phyloP scores from a whole-genome alignment of 2,329 filamentous ascomycete species.

The Aspergillus tamarii region DNA sequence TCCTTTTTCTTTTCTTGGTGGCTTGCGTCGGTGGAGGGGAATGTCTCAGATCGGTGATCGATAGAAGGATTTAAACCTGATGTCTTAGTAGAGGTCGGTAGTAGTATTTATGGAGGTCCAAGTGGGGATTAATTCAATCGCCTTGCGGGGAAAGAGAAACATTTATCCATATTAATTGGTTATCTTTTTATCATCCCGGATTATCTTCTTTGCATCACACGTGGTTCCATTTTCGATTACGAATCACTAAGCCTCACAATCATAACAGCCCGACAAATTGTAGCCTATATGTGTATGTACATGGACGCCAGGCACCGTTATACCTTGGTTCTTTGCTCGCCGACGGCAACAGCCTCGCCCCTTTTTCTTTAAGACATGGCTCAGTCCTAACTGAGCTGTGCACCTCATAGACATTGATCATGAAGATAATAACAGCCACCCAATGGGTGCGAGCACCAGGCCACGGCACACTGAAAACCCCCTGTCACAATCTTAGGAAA shows the following conservation, averaged over 20 bases:
- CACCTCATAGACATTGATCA: background rate
- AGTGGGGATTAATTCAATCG: background rate
- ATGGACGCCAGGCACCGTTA: constrained; percentile 9
- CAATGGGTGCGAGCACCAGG: background rate
- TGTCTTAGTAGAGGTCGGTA: background rate
- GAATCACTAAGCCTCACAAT: constrained; percentile 1
- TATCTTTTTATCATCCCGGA: background rate
- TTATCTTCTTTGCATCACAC: background rate
- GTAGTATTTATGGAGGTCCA: background rate
- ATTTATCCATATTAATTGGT: background rate
- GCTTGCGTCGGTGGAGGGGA: background rate
- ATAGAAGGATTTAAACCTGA: background rate
- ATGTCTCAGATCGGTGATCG: background rate
- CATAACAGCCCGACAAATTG: constrained; percentile 12
- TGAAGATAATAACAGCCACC: background rate
- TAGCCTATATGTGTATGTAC: constrained; percentile 6
- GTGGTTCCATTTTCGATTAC: background rate
- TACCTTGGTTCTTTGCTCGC: background rate
- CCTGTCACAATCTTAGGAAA: too few relatives aligned
- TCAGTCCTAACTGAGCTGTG: background rate
- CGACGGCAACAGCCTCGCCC: background rate
- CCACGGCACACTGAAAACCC: background rate
- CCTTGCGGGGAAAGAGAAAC: background rate
- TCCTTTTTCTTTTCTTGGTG: background rate
- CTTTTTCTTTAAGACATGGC: background rate